phyloP scores from a whole-genome alignment of 2,329 filamentous ascomycete genomes.

The Cercospora sesami region DNA sequence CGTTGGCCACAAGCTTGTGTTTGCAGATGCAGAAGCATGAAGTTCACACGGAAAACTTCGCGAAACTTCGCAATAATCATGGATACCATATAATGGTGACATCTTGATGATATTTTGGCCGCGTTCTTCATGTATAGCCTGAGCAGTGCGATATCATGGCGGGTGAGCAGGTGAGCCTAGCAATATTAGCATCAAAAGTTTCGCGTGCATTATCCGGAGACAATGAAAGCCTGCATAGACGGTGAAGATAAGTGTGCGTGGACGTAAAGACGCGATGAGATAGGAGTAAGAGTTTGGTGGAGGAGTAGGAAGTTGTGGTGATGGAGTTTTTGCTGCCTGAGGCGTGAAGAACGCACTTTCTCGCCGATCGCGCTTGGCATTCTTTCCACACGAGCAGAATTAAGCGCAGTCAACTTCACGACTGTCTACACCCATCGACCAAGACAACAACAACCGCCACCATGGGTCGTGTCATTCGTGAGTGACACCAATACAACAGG shows the following conservation, averaged over 20 bases:
- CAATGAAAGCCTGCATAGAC: background rate
- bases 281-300: conserved; percentile 1
- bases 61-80: background rate
- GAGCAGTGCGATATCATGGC: background rate
- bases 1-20: background rate
- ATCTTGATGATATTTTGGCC: background rate
- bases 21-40: background rate
- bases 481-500: conserved; percentile 12
- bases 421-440: conserved; percentile 19
- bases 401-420: conserved; percentile 7
- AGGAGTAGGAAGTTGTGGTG: conserved; percentile 10
- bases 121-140: background rate
- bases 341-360: background rate
- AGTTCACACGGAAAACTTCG: background rate
- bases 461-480: conserved; percentile 24
- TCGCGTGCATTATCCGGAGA: background rate
- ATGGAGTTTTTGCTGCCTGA: conserved; percentile 10
- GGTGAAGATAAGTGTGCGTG: background rate
- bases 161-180: background rate
- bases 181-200: conserved; percentile 9
- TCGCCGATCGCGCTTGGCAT: conserved; percentile 2
- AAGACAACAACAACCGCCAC: conserved; percentile 14
- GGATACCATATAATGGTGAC: background rate
- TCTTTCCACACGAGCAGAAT: conserved; percentile 10
- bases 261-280: background rate